Base-by-base conservation (phyloP, 352 stramenopile species). In the Phytophthora ramorum region DNA sequence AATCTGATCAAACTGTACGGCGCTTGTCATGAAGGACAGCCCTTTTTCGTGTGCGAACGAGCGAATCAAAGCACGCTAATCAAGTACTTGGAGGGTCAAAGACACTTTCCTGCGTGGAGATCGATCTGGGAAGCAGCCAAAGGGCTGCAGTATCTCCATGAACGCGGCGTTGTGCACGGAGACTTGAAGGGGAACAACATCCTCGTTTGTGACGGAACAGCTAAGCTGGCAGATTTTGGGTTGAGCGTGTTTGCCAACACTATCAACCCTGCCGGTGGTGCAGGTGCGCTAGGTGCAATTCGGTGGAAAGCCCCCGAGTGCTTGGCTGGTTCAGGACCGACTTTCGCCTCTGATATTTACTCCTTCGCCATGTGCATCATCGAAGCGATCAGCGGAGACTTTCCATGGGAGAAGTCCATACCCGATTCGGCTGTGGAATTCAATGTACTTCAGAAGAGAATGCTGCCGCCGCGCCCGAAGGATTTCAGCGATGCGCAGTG, bases 151-250 rank as follows among this genome's bases (percentile, higher is more conserved):
- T 41, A 76, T 26, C 38, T 81, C 10, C 73, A 78, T 49, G 47
- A 71, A 9, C 58, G 72, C 12, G 56, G 71, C 3, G 72, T 90
- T 30, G 69, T 96, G 10, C 90, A 77, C 26, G 63, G 66, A 12
- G 69, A 79, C 43, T 19, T 79, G 4, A 77, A 79, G 17, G 58
- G 68, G 1, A 74, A 69, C 28, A 74, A 70, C 22, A 70, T 74
- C 20, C 40, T 79, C 1, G 68, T 75, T 16, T 69, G 72, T 12
- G 47, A 66, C 24, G 69, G 54, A 22, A 65, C 57, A 41, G 55
- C 61, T 5, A 75, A 75, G 24, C 28, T 71, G 1, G 50, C 54
- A 7, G 55, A 67, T 16, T 75, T 75, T 34, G 66, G 66, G 0
- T 49, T 71, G 30, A 71, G 61, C 37, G 46, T 43, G 0, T 59